Evolutionary conservation across 1,284 basidiomycete genomes (phyloP), one percentile per base, ranked within the genome.

Genomic region (Papiliotrema terrestris): DNA sequence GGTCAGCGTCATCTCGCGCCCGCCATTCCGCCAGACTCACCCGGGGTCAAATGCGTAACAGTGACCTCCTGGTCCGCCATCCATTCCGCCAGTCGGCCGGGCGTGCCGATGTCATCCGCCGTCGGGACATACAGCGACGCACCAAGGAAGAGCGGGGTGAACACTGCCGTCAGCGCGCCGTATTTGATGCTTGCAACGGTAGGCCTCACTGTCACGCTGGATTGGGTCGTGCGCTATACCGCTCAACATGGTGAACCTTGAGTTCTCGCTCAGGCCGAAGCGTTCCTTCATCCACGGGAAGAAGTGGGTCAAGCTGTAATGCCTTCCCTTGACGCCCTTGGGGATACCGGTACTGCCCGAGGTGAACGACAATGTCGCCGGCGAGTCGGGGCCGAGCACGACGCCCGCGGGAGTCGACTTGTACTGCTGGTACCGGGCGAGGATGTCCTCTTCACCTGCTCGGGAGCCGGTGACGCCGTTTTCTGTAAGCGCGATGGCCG

Each of bases 201-300:
- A 23, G 19, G 4, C 83, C 91, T 79, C 61, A 95, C 91, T 99
- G 72, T 99, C 96, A 63, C 96, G 86, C 74, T 99, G 96, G 63
- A 99, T 98, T 8, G 96, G 96, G 78, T 99, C 96, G 72, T 99
- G 96, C 11, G 96, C 96, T 58, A 99, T 99, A 39, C 96, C 96
- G 67, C 91, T 95, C 25, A 99, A 83, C 96, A 99, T 98, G 1
- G 96, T 98, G 71, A 97, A 99, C 75, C 86, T 90, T 57, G 89
- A 91, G 26, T 83, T 78, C 54, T 85, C 80, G 41, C 81, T 80
- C 44, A 99, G 79, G 2, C 83, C 86, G 74, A 98, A 99, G 19
- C 86, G 81, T 72, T 92, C 80, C 20, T 88, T 88, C 96, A 99
- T 98, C 96, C 96, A 99, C 2, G 95, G 95, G 85, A 98, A 98